A percentile compares a stretch with the other conserved stretches of the same genome.
Evolutionary conservation across 805 yeast species (phyloP).

Genomic region (Starmerella sirachaensis): DNA sequence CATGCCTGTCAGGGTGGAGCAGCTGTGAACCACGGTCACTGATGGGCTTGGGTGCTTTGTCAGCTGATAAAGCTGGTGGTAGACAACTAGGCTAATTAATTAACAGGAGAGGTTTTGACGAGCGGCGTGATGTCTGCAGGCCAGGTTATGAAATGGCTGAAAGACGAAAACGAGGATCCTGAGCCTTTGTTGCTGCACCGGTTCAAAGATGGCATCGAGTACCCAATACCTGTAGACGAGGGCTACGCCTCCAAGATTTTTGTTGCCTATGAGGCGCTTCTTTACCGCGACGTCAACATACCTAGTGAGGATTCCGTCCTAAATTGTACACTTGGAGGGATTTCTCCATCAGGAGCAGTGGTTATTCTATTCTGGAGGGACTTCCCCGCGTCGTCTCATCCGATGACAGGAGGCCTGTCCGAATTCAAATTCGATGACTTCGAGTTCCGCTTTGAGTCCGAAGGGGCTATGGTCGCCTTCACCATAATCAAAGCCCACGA

Average conservation of each 20-base stretch:
- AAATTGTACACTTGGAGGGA: no score
- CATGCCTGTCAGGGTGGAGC: no score
- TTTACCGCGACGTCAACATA: background rate
- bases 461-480: slow-evolving; percentile 14
- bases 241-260: background rate
- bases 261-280: background rate
- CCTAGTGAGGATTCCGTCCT: background rate
- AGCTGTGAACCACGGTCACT: no score
- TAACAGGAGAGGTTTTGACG: no score
- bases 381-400: slow-evolving; percentile 16
- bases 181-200: no score
- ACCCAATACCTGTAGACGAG: background rate
- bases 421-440: slow-evolving; percentile 13
- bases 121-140: no score
- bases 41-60: no score
- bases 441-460: slow-evolving; percentile 14
- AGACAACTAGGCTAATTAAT: no score
- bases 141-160: no score
- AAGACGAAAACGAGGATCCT: no score
- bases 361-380: slow-evolving; percentile 11
- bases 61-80: no score
- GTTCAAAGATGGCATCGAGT: background rate
- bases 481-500: slow-evolving; percentile 14
- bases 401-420: slow-evolving; percentile 16
- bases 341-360: slow-evolving; percentile 13